Percentiles rank a stretch among this genome's conserved stretches.
These are phyloP conservation scores for Zoysia japonica DNA, from an alignment of 176 grass and related monocot species.

Conservation along the genomic window DNA sequence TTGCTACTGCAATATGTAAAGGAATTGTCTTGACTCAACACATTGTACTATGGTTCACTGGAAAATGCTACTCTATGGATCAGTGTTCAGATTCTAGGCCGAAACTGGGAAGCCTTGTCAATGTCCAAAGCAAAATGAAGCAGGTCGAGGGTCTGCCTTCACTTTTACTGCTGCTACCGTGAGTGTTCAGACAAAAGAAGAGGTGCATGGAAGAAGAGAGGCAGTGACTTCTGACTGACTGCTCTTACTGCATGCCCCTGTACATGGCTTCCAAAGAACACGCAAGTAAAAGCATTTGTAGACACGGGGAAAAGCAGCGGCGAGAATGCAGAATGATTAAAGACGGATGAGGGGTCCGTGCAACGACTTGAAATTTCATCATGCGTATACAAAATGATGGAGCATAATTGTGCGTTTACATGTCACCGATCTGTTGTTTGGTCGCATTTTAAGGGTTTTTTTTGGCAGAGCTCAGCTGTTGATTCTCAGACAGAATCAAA, in stretches of 20 bases:
- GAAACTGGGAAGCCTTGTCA: constrained; percentile 1
- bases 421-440: too few relatives aligned
- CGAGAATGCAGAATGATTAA: not conserved
- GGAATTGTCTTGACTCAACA: too few relatives aligned
- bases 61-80: not conserved
- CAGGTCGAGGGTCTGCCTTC: not conserved
- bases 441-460: too few relatives aligned
- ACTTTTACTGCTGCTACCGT: not conserved
- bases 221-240: not conserved
- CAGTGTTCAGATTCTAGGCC: not conserved
- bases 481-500: too few relatives aligned
- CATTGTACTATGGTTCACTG: not conserved
- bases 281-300: not conserved
- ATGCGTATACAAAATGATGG: too few relatives aligned
- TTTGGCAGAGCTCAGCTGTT: too few relatives aligned
- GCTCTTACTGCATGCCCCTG: not conserved
- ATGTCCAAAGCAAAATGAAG: not conserved
- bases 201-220: not conserved
- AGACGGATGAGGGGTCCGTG: too few relatives aligned
- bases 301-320: too few relatives aligned
- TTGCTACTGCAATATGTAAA: not conserved
- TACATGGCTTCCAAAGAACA: not conserved
- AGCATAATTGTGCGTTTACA: too few relatives aligned
- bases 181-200: not conserved
- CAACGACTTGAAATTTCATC: too few relatives aligned